Evolutionary conservation across 306 rosid genomes (phyloP), one percentile per base, ranked within the genome.

Genomic region (Argentina anserina): DNA sequence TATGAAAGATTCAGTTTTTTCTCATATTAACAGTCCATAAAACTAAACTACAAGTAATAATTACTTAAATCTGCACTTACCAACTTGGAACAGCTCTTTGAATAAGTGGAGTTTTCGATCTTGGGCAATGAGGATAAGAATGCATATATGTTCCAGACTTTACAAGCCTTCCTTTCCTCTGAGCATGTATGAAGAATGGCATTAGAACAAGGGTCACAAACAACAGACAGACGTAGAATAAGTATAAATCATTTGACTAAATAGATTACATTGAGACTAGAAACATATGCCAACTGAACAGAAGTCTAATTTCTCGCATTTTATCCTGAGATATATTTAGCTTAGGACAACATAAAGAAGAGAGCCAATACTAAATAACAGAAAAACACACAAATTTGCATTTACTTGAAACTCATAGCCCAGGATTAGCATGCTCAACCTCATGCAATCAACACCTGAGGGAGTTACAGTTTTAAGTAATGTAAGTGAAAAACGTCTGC

Each of bases 61-160:
- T 61, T 28, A 11, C 29, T 69, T 73, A 21, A 53, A 74, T 59
- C 71, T 63, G 66, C n/a, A 75, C 84, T 81, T 84, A 92, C 98
- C 97, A 94, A 85, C 96, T 94, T 47, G 96, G 99, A 75, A 94
- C 93, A 75, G 99, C 97, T 83, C 97, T 86, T 81, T 94, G 91
- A 74, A 94, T 94, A 26, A 94, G 90, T 60, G 99, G 99, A 52
- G 99, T 88, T 45, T 89, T 87, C 23, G 99, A 89, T 89, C 99
- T 94, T 84, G 86, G 79, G 81, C 99, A 94, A 77, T 81, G 91
- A 26, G 99, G 99, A 75, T 94, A 94, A 56, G 99, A 88, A 87
- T 94, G 99, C 18, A 90, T 88, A 59, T 82, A 75, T 52, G 89
- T 86, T 70, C 97, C 99, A 53, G 78, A 74, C 72, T 89, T 94